These are phyloP conservation scores for Erigeron philadelphicus DNA, from an alignment of 140 eudicot species.

Conservation along the genomic window DNA sequence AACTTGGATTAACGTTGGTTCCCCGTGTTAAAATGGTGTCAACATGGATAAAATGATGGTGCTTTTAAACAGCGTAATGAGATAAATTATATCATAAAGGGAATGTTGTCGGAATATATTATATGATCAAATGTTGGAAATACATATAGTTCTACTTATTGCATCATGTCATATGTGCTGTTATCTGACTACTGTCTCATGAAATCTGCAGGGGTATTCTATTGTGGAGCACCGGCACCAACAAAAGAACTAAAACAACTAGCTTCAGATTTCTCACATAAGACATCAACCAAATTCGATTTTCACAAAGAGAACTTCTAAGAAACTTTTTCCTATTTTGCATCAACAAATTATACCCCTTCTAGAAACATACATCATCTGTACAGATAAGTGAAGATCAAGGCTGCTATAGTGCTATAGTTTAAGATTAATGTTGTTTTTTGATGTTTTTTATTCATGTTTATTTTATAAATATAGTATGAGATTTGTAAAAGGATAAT, in stretches of 20 bases:
- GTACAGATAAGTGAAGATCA: slow-evolving; percentile 31
- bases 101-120: neutral
- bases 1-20: slow-evolving; percentile 1
- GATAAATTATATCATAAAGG: slow-evolving; percentile 1
- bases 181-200: slow-evolving; percentile 13
- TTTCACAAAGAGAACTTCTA: slow-evolving; percentile 81
- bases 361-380: slow-evolving; percentile 30
- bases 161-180: slow-evolving; percentile 26
- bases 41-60: slow-evolving; percentile 1
- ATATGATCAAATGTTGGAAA: too few relatives aligned
- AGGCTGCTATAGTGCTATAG: slow-evolving; percentile 16
- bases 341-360: slow-evolving; percentile 8
- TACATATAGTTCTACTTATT: neutral
- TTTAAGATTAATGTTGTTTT: slow-evolving; percentile 19
- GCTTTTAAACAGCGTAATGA: slow-evolving; percentile 4
- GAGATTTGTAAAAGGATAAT: slow-evolving; percentile 27
- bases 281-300: slow-evolving; percentile 68
- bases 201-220: slow-evolving; percentile 69
- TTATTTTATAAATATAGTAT: slow-evolving; percentile 18
- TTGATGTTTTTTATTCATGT: slow-evolving; percentile 3
- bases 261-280: slow-evolving; percentile 70
- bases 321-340: neutral
- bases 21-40: slow-evolving; percentile 17
- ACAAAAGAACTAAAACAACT: slow-evolving; percentile 54
- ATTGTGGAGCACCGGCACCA: slow-evolving; percentile 79